Base-by-base conservation (phyloP, 2,329 filamentous ascomycete genomes). In the Aspergillus flavus region DNA sequence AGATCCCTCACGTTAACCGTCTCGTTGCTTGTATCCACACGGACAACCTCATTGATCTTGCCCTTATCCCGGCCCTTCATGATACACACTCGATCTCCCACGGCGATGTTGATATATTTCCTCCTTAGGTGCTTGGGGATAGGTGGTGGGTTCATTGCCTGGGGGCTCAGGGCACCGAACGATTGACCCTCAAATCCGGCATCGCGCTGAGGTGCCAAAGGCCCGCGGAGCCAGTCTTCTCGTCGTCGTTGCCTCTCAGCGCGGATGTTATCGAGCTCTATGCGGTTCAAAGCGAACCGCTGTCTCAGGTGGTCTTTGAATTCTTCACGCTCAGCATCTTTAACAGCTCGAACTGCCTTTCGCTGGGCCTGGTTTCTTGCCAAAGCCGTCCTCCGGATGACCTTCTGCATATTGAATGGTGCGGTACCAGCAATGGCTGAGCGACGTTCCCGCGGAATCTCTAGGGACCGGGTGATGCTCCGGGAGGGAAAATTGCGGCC, bases 81-180 rank as follows among this genome's bases (percentile, higher is more conserved):
- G 63, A 98, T 81, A 59, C 94, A 91, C 36, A 97, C 93, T 64
- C 95, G 86, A 78, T 98, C 95, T 7, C 89, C 88, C 4, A 80
- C 73, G 28, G 84, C 85, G 63, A 94, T 81, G 68, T 88, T 90
- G 65, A 91, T 82, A 76, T 84, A 84, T 70, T 75, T 75, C 60
- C 68, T 77, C 75, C 68, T 75, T 55, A 75, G 72, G 60, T 75
- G 73, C 61, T 79, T 73, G 23, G 80, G 77, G 53, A 83, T 74
- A 28, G 78, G 71, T 34, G 82, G 74, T 39, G 76, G 72, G 58
- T 75, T 70, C 68, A 78, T 70, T 26, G 73, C 60, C 34, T 77
- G 66, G 34, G 75, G 66, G 41, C 76, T 72, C 48, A 90, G 72
- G 34, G 86, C 84, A 65, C 89, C 92, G 73, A 88, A 90, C 30